Conservation (phyloP, 345 rosid genomes). For the Cochlearia excelsa region DNA sequence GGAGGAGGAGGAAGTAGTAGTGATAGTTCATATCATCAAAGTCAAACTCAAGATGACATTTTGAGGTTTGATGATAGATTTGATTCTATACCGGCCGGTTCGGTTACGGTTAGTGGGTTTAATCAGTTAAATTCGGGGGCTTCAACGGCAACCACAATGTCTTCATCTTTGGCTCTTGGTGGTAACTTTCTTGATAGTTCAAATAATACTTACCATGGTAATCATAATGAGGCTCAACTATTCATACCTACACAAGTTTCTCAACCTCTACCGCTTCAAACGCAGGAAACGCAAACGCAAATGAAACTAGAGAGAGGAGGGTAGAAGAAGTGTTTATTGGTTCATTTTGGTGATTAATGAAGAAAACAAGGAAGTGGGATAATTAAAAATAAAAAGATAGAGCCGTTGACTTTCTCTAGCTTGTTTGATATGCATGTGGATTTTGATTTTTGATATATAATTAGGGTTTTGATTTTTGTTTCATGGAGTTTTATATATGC, state of each 20-base stretch:
- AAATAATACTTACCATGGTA: constrained; percentile 26
- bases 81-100: constrained; percentile 34
- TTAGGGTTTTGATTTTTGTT: too few species aligned
- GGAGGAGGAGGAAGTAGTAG: background rate
- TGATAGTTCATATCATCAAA: constrained; percentile 29
- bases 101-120: background rate
- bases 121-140: constrained; percentile 15
- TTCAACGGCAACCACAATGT: constrained; percentile 28
- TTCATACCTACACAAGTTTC: constrained; percentile 30
- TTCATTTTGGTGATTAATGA: too few species aligned
- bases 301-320: too few species aligned
- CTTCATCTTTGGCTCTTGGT: constrained; percentile 55
- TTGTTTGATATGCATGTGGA: too few species aligned
- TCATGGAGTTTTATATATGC: too few species aligned
- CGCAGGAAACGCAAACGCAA: constrained; percentile 30
- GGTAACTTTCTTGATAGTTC: constrained; percentile 33
- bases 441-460: too few species aligned
- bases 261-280: constrained; percentile 30
- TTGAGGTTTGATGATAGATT: constrained; percentile 42
- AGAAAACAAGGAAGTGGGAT: too few species aligned
- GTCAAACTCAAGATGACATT: constrained; percentile 32
- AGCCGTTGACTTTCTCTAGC: too few species aligned
- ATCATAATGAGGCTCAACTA: constrained; percentile 24
- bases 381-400: too few species aligned
- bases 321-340: too few species aligned